Evolutionary conservation across 2,329 filamentous ascomycete species (phyloP).

Genomic region (Cyphellophora attinorum): DNA sequence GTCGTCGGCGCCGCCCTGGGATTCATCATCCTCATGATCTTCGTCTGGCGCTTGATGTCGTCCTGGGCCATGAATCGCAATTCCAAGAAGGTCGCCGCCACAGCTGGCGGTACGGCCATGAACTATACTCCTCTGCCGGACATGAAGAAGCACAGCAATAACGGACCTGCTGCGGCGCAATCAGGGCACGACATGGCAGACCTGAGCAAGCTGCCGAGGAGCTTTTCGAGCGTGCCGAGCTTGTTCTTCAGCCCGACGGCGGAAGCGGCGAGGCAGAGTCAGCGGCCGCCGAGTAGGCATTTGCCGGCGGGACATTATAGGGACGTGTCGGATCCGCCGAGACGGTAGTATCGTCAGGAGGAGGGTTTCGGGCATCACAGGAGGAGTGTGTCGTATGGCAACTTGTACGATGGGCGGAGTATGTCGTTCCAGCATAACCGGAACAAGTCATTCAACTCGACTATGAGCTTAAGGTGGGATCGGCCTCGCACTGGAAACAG

Average conservation of each 20-base stretch:
- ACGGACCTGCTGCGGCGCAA: conserved; percentile 20
- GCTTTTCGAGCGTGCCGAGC: conserved; percentile 32
- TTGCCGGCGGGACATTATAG: conserved; percentile 18
- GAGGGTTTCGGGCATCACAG: neutral
- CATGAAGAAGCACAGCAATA: conserved; percentile 28
- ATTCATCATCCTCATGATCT: conserved; percentile 67
- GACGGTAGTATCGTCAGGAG: conserved; percentile 2
- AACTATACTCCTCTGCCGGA: conserved; percentile 51
- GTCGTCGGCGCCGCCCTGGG: conserved; percentile 82
- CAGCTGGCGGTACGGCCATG: conserved; percentile 50
- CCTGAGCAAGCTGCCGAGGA: conserved; percentile 15
- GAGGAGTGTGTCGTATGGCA: neutral
- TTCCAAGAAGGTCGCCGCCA: conserved; percentile 68
- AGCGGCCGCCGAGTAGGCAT: conserved; percentile 11
- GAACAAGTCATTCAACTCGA: no score
- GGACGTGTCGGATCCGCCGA: conserved; percentile 10
- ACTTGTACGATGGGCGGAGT: no score
- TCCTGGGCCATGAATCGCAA: conserved; percentile 87
- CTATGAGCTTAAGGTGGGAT: no score
- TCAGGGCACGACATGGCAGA: conserved; percentile 24
- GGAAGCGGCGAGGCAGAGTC: conserved; percentile 15
- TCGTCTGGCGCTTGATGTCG: conserved; percentile 80
- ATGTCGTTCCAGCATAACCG: no score
- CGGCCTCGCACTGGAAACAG: no score
- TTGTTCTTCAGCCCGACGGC: conserved; percentile 96